These are phyloP conservation scores for Angophora floribunda DNA, from an alignment of 345 rosid genomes.

Conservation along the genomic window DNA sequence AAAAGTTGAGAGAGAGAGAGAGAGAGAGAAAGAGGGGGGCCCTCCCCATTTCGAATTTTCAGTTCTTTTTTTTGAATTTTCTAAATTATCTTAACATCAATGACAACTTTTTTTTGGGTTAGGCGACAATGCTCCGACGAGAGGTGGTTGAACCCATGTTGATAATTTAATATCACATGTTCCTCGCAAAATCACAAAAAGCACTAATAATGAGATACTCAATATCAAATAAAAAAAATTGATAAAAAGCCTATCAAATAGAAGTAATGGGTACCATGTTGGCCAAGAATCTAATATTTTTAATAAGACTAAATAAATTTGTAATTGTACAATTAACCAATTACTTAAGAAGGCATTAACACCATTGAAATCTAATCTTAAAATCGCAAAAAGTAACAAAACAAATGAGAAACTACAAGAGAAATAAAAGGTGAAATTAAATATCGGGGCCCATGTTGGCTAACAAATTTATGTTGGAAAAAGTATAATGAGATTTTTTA, in stretches of 20 bases:
- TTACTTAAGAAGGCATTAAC: not conserved
- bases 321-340: not conserved
- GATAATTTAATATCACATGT: not conserved
- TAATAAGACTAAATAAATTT: not conserved
- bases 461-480: not conserved
- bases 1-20: not conserved
- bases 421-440: not conserved
- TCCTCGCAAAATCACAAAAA: not conserved
- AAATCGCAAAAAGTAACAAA: not conserved
- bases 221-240: not conserved
- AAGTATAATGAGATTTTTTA: not conserved
- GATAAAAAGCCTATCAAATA: not conserved
- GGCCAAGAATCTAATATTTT: not conserved
- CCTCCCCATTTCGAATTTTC: not conserved
- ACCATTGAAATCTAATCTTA: not conserved
- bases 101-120: not conserved
- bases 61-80: not conserved
- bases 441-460: not conserved
- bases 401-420: not conserved
- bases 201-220: not conserved
- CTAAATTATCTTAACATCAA: not conserved
- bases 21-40: not conserved
- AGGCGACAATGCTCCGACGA: not conserved
- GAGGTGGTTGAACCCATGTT: not conserved
- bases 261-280: not conserved